Base-by-base conservation (phyloP, 495 filamentous ascomycete genomes). In the Lasiosphaeris hirsuta region DNA sequence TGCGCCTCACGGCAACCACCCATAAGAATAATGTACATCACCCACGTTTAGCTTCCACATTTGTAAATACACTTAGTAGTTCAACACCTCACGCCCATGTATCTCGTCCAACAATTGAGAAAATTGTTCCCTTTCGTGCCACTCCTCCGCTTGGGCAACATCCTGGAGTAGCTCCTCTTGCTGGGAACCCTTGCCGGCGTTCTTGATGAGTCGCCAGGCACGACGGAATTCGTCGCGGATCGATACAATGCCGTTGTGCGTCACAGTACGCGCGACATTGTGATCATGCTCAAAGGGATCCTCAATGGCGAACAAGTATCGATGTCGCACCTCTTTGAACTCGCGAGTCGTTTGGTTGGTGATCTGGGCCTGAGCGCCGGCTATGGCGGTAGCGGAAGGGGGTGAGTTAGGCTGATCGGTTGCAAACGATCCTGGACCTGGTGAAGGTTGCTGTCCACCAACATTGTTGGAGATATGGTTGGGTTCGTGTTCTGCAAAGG, bases 231-330 rank as follows among this genome's bases (percentile, higher is more conserved):
- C 90, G 57, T 90, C 85, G 23, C 88, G 76, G 48, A 94, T 93
- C 4, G 84, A 77, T 0, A 84, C 81, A 41, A 94, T 87, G 9
- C 89, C 89, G 42, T 80, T 79, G 58, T 87, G 83, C 30, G 85
- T 90, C 0, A 93, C 90, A 0, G 90, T 94, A 34, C 89, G 75
- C 8, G 86, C 90, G 43, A 95, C 85, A 62, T 95, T 94, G 69
- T 94, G 90, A 44, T 86, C 83, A 3, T 81, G 75, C 74, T 94
- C 90, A 65, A 95, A 94, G 0, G 90, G 90, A 66, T 95, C 90
- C 65, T 95, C 90, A 57, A 95, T 90, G 37, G 89, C 86, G 60
- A 94, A 86, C 13, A 95, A 81, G 66, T 88, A 94, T n/a, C 89
- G 82, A 60, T 90, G 79, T 9, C 86, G 80, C 13, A 91, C 74